Percentiles rank a stretch among this genome's conserved stretches.
These are phyloP conservation scores for Aspergillus sp. DNA, from an alignment of 2,329 filamentous ascomycete species.

Conservation along the genomic window DNA sequence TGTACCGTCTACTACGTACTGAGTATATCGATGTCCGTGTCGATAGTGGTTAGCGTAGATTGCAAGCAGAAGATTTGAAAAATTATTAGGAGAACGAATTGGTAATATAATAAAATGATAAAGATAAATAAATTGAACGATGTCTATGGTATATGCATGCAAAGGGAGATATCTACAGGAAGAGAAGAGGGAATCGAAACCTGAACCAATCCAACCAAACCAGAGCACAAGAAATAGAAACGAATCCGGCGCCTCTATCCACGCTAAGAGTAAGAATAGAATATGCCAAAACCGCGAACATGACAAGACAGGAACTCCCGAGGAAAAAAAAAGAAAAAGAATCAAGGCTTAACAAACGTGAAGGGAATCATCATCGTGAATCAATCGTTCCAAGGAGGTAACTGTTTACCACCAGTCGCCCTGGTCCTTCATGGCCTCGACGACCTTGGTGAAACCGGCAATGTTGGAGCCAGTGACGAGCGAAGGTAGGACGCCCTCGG, in stretches of 20 bases:
- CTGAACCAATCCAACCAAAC: no score
- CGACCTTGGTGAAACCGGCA: slow-evolving; percentile 96
- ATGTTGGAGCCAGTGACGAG: slow-evolving; percentile 95
- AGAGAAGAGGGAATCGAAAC: background rate
- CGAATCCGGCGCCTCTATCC: slow-evolving; percentile 35
- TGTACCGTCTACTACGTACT: no score
- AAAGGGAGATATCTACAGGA: background rate
- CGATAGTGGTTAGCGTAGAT: no score
- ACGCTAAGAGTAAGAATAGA: slow-evolving; percentile 17
- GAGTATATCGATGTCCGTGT: no score
- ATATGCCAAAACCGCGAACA: slow-evolving; percentile 5
- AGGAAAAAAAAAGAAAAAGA: no score
- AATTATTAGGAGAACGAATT: no score
- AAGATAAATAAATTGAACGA: background rate
- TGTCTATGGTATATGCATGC: slow-evolving; percentile 6
- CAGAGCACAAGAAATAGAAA: slow-evolving; percentile 9
- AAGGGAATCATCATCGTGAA: slow-evolving; percentile 18
- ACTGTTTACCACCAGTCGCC: slow-evolving; percentile 77
- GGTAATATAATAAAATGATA: no score
- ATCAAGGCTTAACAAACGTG: slow-evolving; percentile 20
- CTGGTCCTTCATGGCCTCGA: slow-evolving; percentile 89
- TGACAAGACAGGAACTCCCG: slow-evolving; percentile 1
- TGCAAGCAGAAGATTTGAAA: no score
- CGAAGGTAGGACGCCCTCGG: slow-evolving; percentile 81
- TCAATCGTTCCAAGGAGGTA: background rate